phyloP scores from a whole-genome alignment of 305 asterid species.

The Solanum aculeatissimum region DNA sequence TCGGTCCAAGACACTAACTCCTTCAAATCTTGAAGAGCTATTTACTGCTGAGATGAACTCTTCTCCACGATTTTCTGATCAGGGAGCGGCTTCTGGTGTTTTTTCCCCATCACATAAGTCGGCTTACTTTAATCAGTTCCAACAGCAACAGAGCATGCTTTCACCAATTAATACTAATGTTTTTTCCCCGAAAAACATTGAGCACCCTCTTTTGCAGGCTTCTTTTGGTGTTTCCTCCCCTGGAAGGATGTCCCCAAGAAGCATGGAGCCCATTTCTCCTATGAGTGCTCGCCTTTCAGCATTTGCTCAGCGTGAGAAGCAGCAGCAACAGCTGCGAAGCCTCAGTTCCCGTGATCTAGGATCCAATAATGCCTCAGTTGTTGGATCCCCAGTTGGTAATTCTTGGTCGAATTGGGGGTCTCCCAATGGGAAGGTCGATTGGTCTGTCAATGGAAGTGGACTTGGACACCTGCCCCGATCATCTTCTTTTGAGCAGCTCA shows the following conservation, averaged over 20 bases:
- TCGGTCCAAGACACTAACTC: slow-evolving; percentile 49
- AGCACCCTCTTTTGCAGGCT: slow-evolving; percentile 67
- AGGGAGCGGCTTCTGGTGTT: slow-evolving; percentile 37
- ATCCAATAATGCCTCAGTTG: slow-evolving; percentile 9
- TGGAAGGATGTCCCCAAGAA: slow-evolving; percentile 72
- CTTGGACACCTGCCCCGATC: slow-evolving; percentile 4
- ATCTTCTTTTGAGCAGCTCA: neutral
- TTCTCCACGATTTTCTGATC: slow-evolving; percentile 65
- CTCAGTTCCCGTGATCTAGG: slow-evolving; percentile 59
- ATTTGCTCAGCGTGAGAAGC: slow-evolving; percentile 56
- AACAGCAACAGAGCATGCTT: slow-evolving; percentile 59
- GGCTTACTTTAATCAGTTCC: slow-evolving; percentile 52
- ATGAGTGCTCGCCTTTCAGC: slow-evolving; percentile 56
- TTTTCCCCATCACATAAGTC: slow-evolving; percentile 76
- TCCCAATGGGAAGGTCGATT: slow-evolving; percentile 39
- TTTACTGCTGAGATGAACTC: slow-evolving; percentile 57
- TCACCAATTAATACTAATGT: slow-evolving; percentile 62
- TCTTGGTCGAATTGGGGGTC: slow-evolving; percentile 60
- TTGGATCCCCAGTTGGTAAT: slow-evolving; percentile 28
- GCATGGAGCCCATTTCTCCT: slow-evolving; percentile 66
- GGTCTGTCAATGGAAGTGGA: slow-evolving; percentile 40
- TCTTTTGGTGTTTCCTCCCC: slow-evolving; percentile 61
- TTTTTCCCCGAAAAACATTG: slow-evolving; percentile 60
- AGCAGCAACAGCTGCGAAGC: slow-evolving; percentile 53
- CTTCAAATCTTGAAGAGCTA: slow-evolving; percentile 80